These are phyloP conservation scores for Dictyostelium intermedium DNA, from an alignment of 78 protist genomes.

Conservation along the genomic window DNA sequence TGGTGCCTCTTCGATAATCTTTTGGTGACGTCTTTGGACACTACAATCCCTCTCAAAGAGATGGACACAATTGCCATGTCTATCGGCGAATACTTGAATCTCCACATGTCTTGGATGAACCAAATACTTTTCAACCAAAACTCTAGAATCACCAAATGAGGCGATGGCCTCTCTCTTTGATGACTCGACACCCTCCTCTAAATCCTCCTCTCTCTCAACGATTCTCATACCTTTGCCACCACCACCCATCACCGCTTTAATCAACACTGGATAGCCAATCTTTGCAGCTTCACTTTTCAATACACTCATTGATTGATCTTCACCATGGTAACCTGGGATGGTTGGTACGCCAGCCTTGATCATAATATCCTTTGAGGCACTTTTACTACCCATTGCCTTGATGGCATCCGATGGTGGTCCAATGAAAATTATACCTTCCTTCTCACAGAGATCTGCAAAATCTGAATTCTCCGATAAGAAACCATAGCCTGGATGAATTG, in stretches of 20 bases:
- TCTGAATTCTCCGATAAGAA: slow-evolving; percentile 94
- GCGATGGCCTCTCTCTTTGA: slow-evolving; percentile 88
- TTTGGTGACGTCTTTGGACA: slow-evolving; percentile 98
- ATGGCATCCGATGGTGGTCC: slow-evolving; percentile 94
- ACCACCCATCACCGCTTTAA: slow-evolving; percentile 96
- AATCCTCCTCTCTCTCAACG: slow-evolving; percentile 79
- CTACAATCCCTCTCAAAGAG: slow-evolving; percentile 97
- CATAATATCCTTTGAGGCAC: slow-evolving; percentile 92
- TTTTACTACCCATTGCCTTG: slow-evolving; percentile 89
- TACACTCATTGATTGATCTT: slow-evolving; percentile 84
- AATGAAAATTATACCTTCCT: slow-evolving; percentile 87
- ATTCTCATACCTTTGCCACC: slow-evolving; percentile 97
- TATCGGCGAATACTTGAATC: slow-evolving; percentile 95
- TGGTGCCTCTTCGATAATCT: slow-evolving; percentile 98
- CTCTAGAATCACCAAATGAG: slow-evolving; percentile 93
- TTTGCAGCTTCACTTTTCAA: slow-evolving; percentile 81
- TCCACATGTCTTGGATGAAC: slow-evolving; percentile 95
- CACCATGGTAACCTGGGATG: slow-evolving; percentile 94
- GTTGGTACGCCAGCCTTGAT: slow-evolving; percentile 88
- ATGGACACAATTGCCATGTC: slow-evolving; percentile 91
- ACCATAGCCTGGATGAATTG: slow-evolving; percentile 98
- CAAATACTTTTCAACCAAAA: slow-evolving; percentile 91
- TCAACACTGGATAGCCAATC: slow-evolving; percentile 95
- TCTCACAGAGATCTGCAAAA: slow-evolving; percentile 82
- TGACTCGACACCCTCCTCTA: slow-evolving; percentile 76